These are phyloP conservation scores for Citrus australasica DNA, from an alignment of 345 rosid genomes.

Conservation along the genomic window DNA sequence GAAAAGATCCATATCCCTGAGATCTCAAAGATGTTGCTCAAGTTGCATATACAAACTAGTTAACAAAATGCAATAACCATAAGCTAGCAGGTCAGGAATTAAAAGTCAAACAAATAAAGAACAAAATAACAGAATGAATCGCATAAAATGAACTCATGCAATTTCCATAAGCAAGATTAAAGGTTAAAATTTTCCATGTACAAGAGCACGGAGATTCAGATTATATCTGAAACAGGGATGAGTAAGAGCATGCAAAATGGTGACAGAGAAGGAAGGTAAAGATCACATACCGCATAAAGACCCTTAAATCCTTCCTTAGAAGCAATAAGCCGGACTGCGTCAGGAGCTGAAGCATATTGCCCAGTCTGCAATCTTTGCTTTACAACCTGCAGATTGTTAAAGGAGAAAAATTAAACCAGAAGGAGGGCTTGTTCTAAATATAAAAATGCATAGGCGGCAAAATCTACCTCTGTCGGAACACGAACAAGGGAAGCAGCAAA, in stretches of 20 bases:
- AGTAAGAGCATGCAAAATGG: slow-evolving; percentile 1
- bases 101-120: background rate
- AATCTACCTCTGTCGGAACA: slow-evolving; percentile 87
- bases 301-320: slow-evolving; percentile 82
- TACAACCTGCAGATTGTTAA: slow-evolving; percentile 58
- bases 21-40: slow-evolving; percentile 11
- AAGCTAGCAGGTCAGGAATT: background rate
- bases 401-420: background rate
- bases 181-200: background rate
- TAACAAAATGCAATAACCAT: slow-evolving; percentile 1
- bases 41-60: background rate
- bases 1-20: slow-evolving; percentile 89
- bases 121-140: background rate
- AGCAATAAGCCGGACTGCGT: slow-evolving; percentile 74
- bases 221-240: background rate
- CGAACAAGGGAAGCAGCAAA: slow-evolving; percentile 89
- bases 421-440: background rate
- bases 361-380: slow-evolving; percentile 97
- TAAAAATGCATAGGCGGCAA: background rate
- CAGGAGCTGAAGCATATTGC: slow-evolving; percentile 80
- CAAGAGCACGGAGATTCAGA: background rate
- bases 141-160: background rate
- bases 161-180: background rate
- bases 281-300: slow-evolving; percentile 73
- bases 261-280: background rate